Evolutionary conservation across 164 flowering plant genomes (phyloP), one percentile per base, ranked within the genome.

Genomic region (Tinospora cordifolia): DNA sequence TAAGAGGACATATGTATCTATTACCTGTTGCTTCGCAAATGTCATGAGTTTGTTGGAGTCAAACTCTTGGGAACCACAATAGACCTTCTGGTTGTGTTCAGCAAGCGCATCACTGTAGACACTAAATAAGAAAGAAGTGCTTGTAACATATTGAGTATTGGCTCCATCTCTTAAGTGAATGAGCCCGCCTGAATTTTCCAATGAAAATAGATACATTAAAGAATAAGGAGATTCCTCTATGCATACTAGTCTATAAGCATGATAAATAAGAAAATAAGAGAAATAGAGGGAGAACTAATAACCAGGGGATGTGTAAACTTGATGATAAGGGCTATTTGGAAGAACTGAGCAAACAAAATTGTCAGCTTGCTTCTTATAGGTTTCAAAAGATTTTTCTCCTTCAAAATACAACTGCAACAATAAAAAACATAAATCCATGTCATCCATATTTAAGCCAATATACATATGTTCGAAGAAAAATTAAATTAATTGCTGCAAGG

Each of bases 161-260:
- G 97, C 98, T 8, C 98, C 98, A 70, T 91, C 96, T 73, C 98
- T 83, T 54, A 88, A 69, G 77, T 88, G 85, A 73, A 89, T 57
- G 80, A 88, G 15, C 0, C 92, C 88, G 2, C 92, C 91, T 86
- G 79, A 49, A 30, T 30, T 30, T 39, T 72, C 21, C n/a, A 34
- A 36, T 47, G 3, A 63, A 63, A 63, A 3, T 27, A 13, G 30
- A 63, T 30, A 25, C 9, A 26, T 63, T 34, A 9, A 30, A 63
- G 30, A 10, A 22, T 3, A 4, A n/a, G n/a, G n/a, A n/a, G n/a
- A n/a, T n/a, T n/a, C n/a, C n/a, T n/a, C n/a, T n/a, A n/a, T n/a
- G n/a, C n/a, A n/a, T n/a, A n/a, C n/a, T n/a, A n/a, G n/a, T n/a
- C n/a, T n/a, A n/a, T n/a, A n/a, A n/a, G n/a, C n/a, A n/a, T n/a